Base-by-base conservation (phyloP, 768 basidiomycete species). In the Lanmaoa rubissima region DNA sequence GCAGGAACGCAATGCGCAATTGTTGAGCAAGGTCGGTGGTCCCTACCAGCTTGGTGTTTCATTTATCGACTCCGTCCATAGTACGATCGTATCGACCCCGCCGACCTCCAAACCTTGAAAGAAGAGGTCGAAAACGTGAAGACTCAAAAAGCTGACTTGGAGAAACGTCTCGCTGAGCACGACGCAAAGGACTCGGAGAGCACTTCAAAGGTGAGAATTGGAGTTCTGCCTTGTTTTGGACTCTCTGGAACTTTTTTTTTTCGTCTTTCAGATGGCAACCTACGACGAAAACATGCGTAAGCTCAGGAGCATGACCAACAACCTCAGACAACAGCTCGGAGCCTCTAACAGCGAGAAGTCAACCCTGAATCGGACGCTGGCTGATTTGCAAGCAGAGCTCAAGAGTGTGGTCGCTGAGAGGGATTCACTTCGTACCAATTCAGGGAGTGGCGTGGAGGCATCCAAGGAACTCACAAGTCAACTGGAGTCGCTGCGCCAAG, bases 81-180 rank as follows among this genome's bases (percentile, higher is more conserved):
- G 89, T 93, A 93, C 65, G 91, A 94, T 63, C 89, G 92, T 44
- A 87, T 91, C 61, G 92, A 94, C 68, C 92, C 92, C 17, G 84
- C 87, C 3, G 92, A 94, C 65, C 76, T 94, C 38, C 89, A 92
- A 65, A 78, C 81, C 8, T 78, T 94, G 52, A 90, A 86, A 70
- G 87, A 88, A 24, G 86, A 92, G 66, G 80, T 89, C 10, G 80
- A 82, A 51, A 69, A 61, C 16, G 59, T 88, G 52, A 83, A 83
- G 61, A 53, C 72, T 1, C 69, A 81, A 61, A 76, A 75, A 31
- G 68, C 72, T 7, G 75, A 76, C 16, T 43, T 60, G 32, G 68
- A 74, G 50, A 73, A 71, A 31, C 59, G 63, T 14, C 51, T 66
- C 17, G 60, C 64, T 14, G 70, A 72, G 26, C 68, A 69, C 4